Evolutionary conservation across 495 filamentous ascomycete genomes (phyloP).

Genomic region (Terfezia claveryi): DNA sequence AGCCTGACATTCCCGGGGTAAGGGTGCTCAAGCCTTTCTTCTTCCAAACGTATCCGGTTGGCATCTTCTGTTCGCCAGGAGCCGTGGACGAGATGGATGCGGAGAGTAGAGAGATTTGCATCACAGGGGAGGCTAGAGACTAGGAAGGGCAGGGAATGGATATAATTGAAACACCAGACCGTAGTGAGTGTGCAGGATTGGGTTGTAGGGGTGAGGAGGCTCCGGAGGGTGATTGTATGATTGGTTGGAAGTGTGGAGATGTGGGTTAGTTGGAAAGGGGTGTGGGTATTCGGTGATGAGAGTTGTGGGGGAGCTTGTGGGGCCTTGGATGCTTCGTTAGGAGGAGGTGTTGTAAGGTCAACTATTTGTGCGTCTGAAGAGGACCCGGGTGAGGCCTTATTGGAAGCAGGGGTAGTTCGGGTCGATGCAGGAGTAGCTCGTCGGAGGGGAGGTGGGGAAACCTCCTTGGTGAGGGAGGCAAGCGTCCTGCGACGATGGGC

Average conservation of each 20-base stretch:
- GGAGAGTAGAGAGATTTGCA: slow-evolving; percentile 32
- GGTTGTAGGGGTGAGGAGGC: background rate
- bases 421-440: no score
- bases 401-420: no score
- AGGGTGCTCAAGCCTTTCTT: background rate
- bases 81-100: slow-evolving; percentile 63
- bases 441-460: no score
- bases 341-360: no score
- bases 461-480: no score
- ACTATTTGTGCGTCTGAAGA: no score
- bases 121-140: slow-evolving; percentile 50
- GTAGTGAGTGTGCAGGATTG: slow-evolving; percentile 33
- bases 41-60: slow-evolving; percentile 37
- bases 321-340: no score
- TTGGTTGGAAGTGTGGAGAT: background rate
- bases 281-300: no score
- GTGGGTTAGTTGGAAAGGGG: background rate
- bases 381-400: no score
- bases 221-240: background rate
- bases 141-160: slow-evolving; percentile 60
- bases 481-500: no score
- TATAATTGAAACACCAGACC: slow-evolving; percentile 79
- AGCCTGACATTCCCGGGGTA: slow-evolving; percentile 38
- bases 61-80: slow-evolving; percentile 61
- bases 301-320: no score